A percentile compares a stretch with the other conserved stretches of the same genome.
These are phyloP conservation scores for Monilinia fructigena DNA, from an alignment of 2,329 filamentous ascomycete genomes.

Conservation along the genomic window DNA sequence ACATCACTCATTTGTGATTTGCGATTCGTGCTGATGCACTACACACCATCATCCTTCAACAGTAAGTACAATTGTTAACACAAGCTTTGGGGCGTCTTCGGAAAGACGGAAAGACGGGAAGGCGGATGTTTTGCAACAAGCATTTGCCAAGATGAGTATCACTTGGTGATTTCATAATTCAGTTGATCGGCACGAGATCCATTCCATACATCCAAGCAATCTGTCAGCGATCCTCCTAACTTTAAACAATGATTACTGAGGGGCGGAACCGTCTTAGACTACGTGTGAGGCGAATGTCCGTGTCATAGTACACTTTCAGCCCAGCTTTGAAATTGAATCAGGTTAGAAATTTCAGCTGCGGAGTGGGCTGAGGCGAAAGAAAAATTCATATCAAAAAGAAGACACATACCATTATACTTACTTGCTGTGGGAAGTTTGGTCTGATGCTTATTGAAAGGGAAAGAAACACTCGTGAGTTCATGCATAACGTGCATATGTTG, in stretches of 20 bases:
- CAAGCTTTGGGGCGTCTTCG: conserved; percentile 9
- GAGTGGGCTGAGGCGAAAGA: neutral
- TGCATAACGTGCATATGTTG: neutral
- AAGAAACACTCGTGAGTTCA: neutral
- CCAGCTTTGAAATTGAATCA: neutral
- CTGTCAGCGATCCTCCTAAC: neutral
- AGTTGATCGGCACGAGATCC: neutral
- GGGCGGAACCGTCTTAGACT: neutral
- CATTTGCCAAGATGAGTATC: conserved; percentile 9
- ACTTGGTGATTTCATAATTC: neutral
- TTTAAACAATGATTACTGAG: neutral
- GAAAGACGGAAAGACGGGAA: conserved; percentile 2
- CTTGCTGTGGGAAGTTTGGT: neutral
- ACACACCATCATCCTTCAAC: neutral
- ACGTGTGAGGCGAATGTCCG: neutral
- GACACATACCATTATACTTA: neutral
- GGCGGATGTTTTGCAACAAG: neutral
- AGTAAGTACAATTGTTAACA: neutral
- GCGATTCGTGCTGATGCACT: neutral
- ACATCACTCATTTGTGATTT: neutral
- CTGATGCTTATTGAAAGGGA: neutral
- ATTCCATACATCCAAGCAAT: neutral
- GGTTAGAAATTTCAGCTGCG: neutral
- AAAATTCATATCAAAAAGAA: neutral
- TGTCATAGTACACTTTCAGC: neutral